phyloP scores from a whole-genome alignment of 1,139 yeast genomes.

The Kodamaea arcana region DNA sequence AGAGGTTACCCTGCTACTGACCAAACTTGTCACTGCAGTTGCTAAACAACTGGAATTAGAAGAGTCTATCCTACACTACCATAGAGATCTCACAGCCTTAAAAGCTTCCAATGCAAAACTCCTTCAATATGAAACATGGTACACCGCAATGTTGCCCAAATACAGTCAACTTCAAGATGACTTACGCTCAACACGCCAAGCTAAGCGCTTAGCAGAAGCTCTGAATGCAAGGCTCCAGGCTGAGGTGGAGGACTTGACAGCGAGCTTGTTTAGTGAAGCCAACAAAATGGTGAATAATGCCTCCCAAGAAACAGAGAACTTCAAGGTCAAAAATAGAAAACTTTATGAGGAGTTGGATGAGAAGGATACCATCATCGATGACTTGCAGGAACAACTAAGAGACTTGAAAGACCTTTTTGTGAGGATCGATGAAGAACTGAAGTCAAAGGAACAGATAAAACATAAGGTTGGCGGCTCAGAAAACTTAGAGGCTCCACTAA shows the following conservation, averaged over 20 bases:
- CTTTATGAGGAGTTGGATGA: slow-evolving; percentile 67
- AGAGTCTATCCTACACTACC: slow-evolving; percentile 32
- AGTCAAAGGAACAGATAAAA: slow-evolving; percentile 4
- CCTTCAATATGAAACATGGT: slow-evolving; percentile 28
- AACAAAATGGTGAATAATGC: slow-evolving; percentile 76
- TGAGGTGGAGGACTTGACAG: slow-evolving; percentile 77
- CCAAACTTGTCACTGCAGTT: slow-evolving; percentile 58
- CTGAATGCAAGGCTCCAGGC: slow-evolving; percentile 56
- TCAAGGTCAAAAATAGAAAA: slow-evolving; percentile 51
- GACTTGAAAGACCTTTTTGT: slow-evolving; percentile 54
- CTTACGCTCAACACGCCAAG: slow-evolving; percentile 28
- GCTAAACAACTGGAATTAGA: slow-evolving; percentile 56
- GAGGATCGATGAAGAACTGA: slow-evolving; percentile 32
- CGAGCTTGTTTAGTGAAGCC: slow-evolving; percentile 74
- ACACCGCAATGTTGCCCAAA: slow-evolving; percentile 25
- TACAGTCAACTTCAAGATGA: slow-evolving; percentile 31
- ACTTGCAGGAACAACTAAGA: slow-evolving; percentile 63
- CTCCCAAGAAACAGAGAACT: slow-evolving; percentile 52
- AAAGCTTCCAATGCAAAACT: slow-evolving; percentile 17
- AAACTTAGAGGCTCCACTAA: background rate
- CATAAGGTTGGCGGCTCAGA: background rate
- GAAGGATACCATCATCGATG: slow-evolving; percentile 63
- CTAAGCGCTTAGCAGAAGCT: slow-evolving; percentile 46
- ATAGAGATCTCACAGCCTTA: slow-evolving; percentile 27
- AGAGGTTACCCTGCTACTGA: slow-evolving; percentile 55